These are phyloP conservation scores for Aspergillus biplanus DNA, from an alignment of 495 filamentous ascomycete genomes.

Conservation along the genomic window DNA sequence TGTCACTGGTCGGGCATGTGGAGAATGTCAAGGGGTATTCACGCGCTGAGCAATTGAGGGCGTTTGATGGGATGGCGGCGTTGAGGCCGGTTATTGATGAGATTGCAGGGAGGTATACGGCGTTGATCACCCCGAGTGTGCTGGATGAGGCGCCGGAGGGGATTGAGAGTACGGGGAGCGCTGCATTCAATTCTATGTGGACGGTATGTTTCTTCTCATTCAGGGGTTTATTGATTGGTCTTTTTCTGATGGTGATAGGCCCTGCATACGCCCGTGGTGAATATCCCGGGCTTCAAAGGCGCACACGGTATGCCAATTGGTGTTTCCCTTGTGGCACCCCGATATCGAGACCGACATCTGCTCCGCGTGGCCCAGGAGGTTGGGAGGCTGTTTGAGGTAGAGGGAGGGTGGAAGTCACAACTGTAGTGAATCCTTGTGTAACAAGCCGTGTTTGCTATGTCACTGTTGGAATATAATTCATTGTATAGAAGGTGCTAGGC, in stretches of 20 bases:
- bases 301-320: slow-evolving; percentile 17
- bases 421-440: slow-evolving; percentile 7
- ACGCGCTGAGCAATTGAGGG: slow-evolving; percentile 2
- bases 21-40: slow-evolving; percentile 13
- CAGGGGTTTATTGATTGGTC: too few relatives aligned
- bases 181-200: slow-evolving; percentile 24
- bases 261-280: slow-evolving; percentile 21
- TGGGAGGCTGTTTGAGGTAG: slow-evolving; percentile 10
- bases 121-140: slow-evolving; percentile 20
- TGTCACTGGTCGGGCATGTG: neutral
- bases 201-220: slow-evolving; percentile 17
- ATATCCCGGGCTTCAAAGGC: slow-evolving; percentile 19
- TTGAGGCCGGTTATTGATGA: slow-evolving; percentile 18
- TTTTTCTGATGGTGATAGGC: neutral
- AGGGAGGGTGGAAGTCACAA: slow-evolving; percentile 19
- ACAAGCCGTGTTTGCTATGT: too few relatives aligned
- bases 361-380: slow-evolving; percentile 12
- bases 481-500: too few relatives aligned
- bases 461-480: too few relatives aligned
- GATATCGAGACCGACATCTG: slow-evolving; percentile 16
- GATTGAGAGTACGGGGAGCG: slow-evolving; percentile 15
- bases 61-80: slow-evolving; percentile 18
- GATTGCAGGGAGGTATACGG: slow-evolving; percentile 13
- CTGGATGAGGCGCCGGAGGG: slow-evolving; percentile 20
- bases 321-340: slow-evolving; percentile 13